Base-by-base conservation (phyloP, 306 rosid genomes). In the Luffa aegyptiaca region DNA sequence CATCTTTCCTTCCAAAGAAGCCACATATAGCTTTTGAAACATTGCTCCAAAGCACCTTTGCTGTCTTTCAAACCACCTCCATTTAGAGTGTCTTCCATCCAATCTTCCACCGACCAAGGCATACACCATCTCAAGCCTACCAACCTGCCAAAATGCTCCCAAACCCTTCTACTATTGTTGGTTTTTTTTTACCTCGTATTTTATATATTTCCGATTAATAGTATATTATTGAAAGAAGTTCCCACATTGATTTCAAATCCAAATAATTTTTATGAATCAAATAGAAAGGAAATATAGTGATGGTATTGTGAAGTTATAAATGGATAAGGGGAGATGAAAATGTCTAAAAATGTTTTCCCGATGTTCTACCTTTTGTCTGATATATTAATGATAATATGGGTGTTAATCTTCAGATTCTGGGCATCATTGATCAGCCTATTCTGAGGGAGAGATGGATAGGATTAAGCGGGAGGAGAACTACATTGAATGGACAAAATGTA, bases 361-460 rank as follows among this genome's bases (percentile, higher is more conserved):
- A n/a, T 66, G 21, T 9, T 39, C 39, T 72, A 48, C 41, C 39
- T 46, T 63, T 45, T 12, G 18, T 5, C 12, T 33, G 14, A 16
- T 20, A 26, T 51, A 31, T 9, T 49, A 74, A 21, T 42, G 4
- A 74, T 51, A 6, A 36, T 21, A 14, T 74, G 20, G 31, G 37
- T 33, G 0, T 73, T 21, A 8, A 59, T 12, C 14, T 74, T 16
- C 91, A 95, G 98, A 91, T 95, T 84, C 90, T 95, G 84, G 98
- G 98, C 80, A 84, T 95, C 69, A 89, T 95, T 57, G 93, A 95
- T 88, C 98, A 95, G 84, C 98, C 98, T 36, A 82, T 95, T 63
- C 84, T 95, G 83, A 86, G 79, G 84, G 98, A 95, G 83, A 92
- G 98, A 86, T 95, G 98, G 98, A 83, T 91, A 59, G 97, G 98